Evolutionary conservation across 2,329 filamentous ascomycete genomes (phyloP).

Genomic region (Zymoseptoria tritici): DNA sequence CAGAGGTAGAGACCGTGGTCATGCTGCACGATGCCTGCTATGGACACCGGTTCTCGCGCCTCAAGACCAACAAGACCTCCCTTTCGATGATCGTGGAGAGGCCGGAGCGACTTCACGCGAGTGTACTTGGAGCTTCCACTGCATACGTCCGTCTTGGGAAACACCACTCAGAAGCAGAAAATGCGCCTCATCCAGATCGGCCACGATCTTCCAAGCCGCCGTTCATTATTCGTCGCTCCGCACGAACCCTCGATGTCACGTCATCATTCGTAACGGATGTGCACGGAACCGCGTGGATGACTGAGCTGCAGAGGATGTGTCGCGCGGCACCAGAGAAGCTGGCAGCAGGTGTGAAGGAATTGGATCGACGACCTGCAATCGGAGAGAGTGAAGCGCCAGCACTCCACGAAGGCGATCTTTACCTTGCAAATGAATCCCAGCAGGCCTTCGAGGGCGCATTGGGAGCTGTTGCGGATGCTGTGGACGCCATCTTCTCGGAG

Average conservation of each 20-base stretch:
- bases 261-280: slow-evolving; percentile 80
- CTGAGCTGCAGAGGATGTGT: slow-evolving; percentile 80
- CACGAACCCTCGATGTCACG: slow-evolving; percentile 60
- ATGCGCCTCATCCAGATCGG: slow-evolving; percentile 56
- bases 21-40: slow-evolving; percentile 92
- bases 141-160: slow-evolving; percentile 89
- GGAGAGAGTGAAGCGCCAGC: slow-evolving; percentile 46
- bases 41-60: slow-evolving; percentile 82
- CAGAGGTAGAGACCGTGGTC: slow-evolving; percentile 60
- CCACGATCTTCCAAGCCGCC: slow-evolving; percentile 50
- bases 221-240: slow-evolving; percentile 82
- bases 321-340: slow-evolving; percentile 70
- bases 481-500: slow-evolving; percentile 71
- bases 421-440: slow-evolving; percentile 78
- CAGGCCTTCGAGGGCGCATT: slow-evolving; percentile 84
- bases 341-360: slow-evolving; percentile 67
- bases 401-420: slow-evolving; percentile 84
- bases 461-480: slow-evolving; percentile 86
- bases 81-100: slow-evolving; percentile 83
- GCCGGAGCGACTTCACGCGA: slow-evolving; percentile 81
- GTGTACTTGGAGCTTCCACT: slow-evolving; percentile 70
- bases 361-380: slow-evolving; percentile 47
- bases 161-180: slow-evolving; percentile 62
- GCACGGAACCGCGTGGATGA: slow-evolving; percentile 89
- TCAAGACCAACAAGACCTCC: slow-evolving; percentile 62